These are phyloP conservation scores for Sicyos baderoa DNA, from an alignment of 306 rosid genomes.

Conservation along the genomic window DNA sequence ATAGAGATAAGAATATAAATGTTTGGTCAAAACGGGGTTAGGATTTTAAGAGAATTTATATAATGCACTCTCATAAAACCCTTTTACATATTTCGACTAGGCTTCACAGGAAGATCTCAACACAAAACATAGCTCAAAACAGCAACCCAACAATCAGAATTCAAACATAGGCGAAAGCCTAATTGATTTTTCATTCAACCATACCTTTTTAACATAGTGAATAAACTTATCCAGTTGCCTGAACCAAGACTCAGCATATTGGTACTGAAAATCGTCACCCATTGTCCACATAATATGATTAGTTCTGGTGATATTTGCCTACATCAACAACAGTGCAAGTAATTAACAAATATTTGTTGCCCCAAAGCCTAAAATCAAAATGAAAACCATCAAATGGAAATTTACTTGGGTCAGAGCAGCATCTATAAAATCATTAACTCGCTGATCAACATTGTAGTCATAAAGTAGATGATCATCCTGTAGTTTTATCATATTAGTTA, in stretches of 20 bases:
- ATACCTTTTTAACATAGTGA: constrained; percentile 77
- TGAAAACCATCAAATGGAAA: constrained; percentile 14
- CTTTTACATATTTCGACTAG: no score
- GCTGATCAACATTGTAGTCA: constrained; percentile 52
- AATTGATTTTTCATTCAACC: constrained; percentile 7
- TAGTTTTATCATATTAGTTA: constrained; percentile 23
- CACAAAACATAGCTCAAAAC: neutral
- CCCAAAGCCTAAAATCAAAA: neutral
- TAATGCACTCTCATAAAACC: no score
- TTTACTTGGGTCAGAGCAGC: constrained; percentile 53
- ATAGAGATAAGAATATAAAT: no score
- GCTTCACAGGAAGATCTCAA: no score
- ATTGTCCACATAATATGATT: constrained; percentile 94
- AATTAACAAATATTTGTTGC: constrained; percentile 16
- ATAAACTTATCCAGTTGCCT: constrained; percentile 84
- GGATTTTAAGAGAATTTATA: no score
- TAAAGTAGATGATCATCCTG: constrained; percentile 72
- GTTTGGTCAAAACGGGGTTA: no score
- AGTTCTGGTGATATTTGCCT: constrained; percentile 81
- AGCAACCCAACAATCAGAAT: neutral
- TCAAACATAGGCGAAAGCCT: neutral
- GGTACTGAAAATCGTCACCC: constrained; percentile 93
- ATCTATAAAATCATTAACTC: constrained; percentile 54
- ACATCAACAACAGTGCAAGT: constrained; percentile 19
- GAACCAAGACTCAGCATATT: constrained; percentile 89